Evolutionary conservation across 2,329 filamentous ascomycete genomes (phyloP), one percentile per base, ranked within the genome.

Genomic region (Coccinonectria pachysandricola): DNA sequence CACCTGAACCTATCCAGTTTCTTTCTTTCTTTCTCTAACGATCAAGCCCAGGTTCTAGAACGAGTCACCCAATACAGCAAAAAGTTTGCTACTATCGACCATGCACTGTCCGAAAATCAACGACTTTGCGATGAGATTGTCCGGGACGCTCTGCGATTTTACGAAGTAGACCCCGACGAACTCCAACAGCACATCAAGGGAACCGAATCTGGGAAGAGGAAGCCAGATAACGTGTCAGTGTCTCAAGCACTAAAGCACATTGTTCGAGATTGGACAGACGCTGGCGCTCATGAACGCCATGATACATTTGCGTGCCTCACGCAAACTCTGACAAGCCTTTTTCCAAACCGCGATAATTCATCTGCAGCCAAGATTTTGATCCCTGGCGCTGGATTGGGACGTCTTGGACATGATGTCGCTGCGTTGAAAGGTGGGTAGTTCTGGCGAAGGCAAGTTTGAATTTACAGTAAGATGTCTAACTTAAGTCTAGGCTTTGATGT

Each of bases 211-310:
- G 45, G 51, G 0, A 56, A 57, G 2, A 52, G 48, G 12, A 37
- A 43, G 0, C 56, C 59, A 1, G 68, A 73, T 12, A 58, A 56
- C 5, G 53, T 62, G 2, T 62, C 64, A 17, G 57, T 70, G 1
- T 56, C 59, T 0, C 70, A 74, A 37, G 57, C 65, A 0, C 40
- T 74, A 27, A 74, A 73, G 41, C 69, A 74, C 36, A 65, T 64
- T 31, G 65, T 73, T 3, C 56, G 69, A 5, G 70, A 75, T 39
- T 74, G 69, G 69, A 60, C 68, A 0, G 49, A 46, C 0, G 57
- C 64, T 9, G 69, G 68, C 1, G 31, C 37, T 0, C 45, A 55
- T 19, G 68, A 74, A 34, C 53, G 68, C 2, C 42, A 58, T 0
- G 52, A 54, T 0, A 53, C 56, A 0, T 64, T 65, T 24, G 41